A percentile compares a stretch with the other conserved stretches of the same genome.
Conservation (phyloP, 179 eudicot genomes). For the Sideroxylon spinosum region DNA sequence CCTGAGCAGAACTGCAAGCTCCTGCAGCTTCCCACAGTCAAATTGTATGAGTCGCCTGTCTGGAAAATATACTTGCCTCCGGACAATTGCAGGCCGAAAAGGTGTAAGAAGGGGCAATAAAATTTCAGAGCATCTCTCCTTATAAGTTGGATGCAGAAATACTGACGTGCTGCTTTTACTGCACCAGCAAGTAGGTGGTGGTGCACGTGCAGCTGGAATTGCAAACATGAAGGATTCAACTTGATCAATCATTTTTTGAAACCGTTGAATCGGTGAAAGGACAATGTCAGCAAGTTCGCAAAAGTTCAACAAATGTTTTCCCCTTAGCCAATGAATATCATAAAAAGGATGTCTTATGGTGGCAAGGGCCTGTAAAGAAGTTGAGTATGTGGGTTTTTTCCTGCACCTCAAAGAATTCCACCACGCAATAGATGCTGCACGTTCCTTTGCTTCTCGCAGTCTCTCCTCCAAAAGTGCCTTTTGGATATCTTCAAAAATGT, state of each 20-base stretch:
- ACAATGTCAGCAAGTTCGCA: slow-evolving; percentile 74
- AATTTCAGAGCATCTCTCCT: slow-evolving; percentile 53
- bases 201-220: slow-evolving; percentile 97
- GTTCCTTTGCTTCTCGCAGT: slow-evolving; percentile 61
- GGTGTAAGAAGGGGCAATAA: slow-evolving; percentile 81
- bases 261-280: slow-evolving; percentile 85
- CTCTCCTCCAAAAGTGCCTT: slow-evolving; percentile 77
- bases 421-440: slow-evolving; percentile 86
- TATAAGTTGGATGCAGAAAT: slow-evolving; percentile 49
- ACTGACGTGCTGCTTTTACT: slow-evolving; percentile 59
- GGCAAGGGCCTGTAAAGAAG: slow-evolving; percentile 54
- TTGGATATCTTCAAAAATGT: slow-evolving; percentile 84
- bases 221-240: slow-evolving; percentile 97
- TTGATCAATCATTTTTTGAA: slow-evolving; percentile 66
- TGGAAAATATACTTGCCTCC: slow-evolving; percentile 95
- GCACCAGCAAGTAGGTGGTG: slow-evolving; percentile 88
- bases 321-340: slow-evolving; percentile 44
- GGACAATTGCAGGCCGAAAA: slow-evolving; percentile 86
- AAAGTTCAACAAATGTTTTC: slow-evolving; percentile 43
- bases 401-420: slow-evolving; percentile 89
- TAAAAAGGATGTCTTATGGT: slow-evolving; percentile 59
- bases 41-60: slow-evolving; percentile 96
- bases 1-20: slow-evolving; percentile 80
- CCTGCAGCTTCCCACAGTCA: slow-evolving; percentile 99
- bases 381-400: slow-evolving; percentile 70